These are phyloP conservation scores for Rhizomucor miehei DNA, from an alignment of 371 early-diverging fungal species.

Conservation along the genomic window DNA sequence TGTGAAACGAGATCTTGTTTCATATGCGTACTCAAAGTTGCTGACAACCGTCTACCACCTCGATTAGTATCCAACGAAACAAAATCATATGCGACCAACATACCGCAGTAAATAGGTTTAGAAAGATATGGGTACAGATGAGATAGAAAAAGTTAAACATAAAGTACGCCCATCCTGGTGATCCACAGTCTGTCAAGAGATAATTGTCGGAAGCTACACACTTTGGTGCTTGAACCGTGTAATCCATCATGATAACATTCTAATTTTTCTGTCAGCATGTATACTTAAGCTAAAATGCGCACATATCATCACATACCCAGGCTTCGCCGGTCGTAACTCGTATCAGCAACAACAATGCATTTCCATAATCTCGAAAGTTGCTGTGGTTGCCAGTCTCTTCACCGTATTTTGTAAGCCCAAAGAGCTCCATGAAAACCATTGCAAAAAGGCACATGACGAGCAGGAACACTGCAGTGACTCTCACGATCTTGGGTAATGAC, in stretches of 20 bases:
- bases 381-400: slow-evolving; percentile 35
- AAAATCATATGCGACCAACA: not conserved
- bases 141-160: slow-evolving; percentile 55
- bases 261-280: slow-evolving; percentile 1
- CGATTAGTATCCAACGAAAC: too few relatives aligned
- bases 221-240: slow-evolving; percentile 45
- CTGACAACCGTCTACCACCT: slow-evolving; percentile 46
- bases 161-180: slow-evolving; percentile 51
- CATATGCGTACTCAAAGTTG: slow-evolving; percentile 61
- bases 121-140: slow-evolving; percentile 56
- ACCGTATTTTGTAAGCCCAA: slow-evolving; percentile 58
- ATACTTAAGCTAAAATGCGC: too few relatives aligned
- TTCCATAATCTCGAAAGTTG: slow-evolving; percentile 57
- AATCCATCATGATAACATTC: slow-evolving; percentile 57
- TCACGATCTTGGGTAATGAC: slow-evolving; percentile 50
- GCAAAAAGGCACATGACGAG: slow-evolving; percentile 57
- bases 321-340: slow-evolving; percentile 60
- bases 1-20: slow-evolving; percentile 53
- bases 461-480: slow-evolving; percentile 59
- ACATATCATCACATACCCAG: slow-evolving; percentile 36
- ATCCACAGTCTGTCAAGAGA: slow-evolving; percentile 53
- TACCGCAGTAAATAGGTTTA: slow-evolving; percentile 62
- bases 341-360: slow-evolving; percentile 52
- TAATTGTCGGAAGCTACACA: slow-evolving; percentile 45
- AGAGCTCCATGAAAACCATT: slow-evolving; percentile 59